Conservation (phyloP, 2,329 filamentous ascomycete species). For the Hypoxylon sp. region DNA sequence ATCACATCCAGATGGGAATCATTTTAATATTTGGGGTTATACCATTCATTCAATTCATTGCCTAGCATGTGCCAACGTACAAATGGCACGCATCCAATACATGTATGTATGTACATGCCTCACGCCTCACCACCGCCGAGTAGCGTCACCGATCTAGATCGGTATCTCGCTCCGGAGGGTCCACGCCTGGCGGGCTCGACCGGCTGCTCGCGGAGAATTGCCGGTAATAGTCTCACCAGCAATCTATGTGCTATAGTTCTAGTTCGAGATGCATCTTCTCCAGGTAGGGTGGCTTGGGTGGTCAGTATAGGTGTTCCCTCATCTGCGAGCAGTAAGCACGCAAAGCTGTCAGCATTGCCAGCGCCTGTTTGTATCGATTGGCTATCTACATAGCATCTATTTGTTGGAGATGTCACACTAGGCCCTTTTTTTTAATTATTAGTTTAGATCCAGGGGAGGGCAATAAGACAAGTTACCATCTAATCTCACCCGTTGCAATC, state of each 20-base stretch:
- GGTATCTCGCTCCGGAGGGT: conserved; percentile 27
- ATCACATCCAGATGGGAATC: no score
- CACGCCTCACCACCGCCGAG: conserved; percentile 6
- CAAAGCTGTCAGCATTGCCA: conserved; percentile 19
- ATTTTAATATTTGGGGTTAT: no score
- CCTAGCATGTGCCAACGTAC: no score
- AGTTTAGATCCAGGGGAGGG: no score
- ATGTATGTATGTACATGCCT: no score
- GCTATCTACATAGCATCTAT: conserved; percentile 8
- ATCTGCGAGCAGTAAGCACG: conserved; percentile 29
- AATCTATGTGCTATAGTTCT: no score
- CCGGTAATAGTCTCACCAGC: conserved; percentile 23
- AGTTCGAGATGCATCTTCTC: neutral
- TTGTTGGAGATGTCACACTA: conserved; percentile 32
- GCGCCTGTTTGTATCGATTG: conserved; percentile 24
- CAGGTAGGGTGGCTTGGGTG: neutral
- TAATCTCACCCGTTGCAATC: conserved; percentile 32
- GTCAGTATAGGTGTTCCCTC: conserved; percentile 2
- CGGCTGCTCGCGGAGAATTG: conserved; percentile 27
- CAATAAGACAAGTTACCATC: conserved; percentile 29
- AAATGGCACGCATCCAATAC: no score
- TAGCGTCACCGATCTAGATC: conserved; percentile 22
- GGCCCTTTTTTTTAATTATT: no score
- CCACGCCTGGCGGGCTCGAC: conserved; percentile 20
- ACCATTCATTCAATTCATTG: no score